phyloP scores from a whole-genome alignment of 192 early-diverging fungal genomes.

The Podila epicladia region DNA sequence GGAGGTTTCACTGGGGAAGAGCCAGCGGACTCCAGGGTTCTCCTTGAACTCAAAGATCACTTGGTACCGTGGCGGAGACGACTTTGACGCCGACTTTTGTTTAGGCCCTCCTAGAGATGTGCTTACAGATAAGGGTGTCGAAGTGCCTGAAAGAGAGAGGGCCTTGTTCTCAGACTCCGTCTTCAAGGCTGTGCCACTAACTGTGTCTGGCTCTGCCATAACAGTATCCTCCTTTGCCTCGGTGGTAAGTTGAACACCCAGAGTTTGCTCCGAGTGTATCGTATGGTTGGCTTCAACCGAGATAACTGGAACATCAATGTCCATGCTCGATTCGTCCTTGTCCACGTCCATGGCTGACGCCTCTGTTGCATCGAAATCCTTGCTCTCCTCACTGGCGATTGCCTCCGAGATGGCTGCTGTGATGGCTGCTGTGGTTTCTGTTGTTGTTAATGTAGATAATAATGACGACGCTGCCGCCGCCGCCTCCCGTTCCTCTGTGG shows the following conservation, averaged over 20 bases:
- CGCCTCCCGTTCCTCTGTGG: background rate
- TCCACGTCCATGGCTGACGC: too few species aligned
- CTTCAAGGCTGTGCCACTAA: too few species aligned
- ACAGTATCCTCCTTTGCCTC: too few species aligned
- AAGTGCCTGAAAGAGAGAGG: too few species aligned
- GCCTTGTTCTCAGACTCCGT: too few species aligned
- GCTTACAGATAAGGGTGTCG: background rate
- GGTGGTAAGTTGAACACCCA: too few species aligned
- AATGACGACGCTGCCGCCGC: background rate
- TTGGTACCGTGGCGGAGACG: slow-evolving; percentile 23
- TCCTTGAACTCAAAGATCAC: slow-evolving; percentile 44
- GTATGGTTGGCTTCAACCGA: too few species aligned
- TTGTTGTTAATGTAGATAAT: background rate
- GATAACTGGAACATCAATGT: too few species aligned
- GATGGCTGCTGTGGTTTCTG: slow-evolving; percentile 1
- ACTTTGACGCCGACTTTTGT: background rate
- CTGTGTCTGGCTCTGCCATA: too few species aligned
- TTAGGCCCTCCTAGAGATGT: background rate
- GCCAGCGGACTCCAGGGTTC: slow-evolving; percentile 33
- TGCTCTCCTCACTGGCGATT: background rate
- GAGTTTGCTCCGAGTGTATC: too few species aligned
- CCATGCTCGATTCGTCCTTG: too few species aligned
- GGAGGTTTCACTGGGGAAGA: slow-evolving; percentile 37
- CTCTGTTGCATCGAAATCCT: too few species aligned
- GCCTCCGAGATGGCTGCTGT: background rate